Evolutionary conservation across 2,329 filamentous ascomycete species (phyloP).

Genomic region (Aureobasidium sp.): DNA sequence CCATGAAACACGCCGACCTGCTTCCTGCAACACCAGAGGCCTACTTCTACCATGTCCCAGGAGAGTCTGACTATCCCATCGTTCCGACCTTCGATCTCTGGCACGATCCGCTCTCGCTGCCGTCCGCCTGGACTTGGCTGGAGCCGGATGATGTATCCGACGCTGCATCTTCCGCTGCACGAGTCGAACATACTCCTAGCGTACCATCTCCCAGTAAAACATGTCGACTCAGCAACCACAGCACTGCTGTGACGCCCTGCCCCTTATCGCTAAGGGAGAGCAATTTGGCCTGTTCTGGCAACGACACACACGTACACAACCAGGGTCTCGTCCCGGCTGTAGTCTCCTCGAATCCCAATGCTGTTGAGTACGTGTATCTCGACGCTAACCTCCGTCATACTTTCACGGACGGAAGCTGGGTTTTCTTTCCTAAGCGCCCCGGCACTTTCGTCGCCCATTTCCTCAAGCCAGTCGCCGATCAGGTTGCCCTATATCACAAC

Average conservation of each 20-base stretch:
- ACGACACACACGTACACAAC: not conserved
- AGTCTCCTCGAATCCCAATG: not conserved
- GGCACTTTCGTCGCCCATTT: not conserved
- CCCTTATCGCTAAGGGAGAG: conserved; percentile 1
- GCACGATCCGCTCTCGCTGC: not conserved
- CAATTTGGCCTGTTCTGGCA: not conserved
- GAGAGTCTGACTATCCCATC: not conserved
- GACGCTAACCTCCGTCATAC: conserved; percentile 10
- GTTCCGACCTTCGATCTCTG: conserved; percentile 3
- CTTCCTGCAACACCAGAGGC: not conserved
- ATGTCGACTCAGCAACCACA: conserved; percentile 7
- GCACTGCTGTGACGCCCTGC: conserved; percentile 1
- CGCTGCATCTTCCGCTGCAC: not conserved
- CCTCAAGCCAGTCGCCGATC: not conserved
- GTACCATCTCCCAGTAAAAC: not conserved
- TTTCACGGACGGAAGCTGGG: not conserved
- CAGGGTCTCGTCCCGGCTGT: not conserved
- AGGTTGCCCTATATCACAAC: not conserved
- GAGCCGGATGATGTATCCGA: conserved; percentile 13
- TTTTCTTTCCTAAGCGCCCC: not conserved
- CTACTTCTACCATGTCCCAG: conserved; percentile 11
- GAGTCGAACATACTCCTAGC: not conserved
- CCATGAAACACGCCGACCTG: conserved; percentile 1
- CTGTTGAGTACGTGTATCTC: conserved; percentile 6
- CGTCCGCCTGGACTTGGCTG: conserved; percentile 1